A percentile compares a stretch with the other conserved stretches of the same genome.
Conservation (phyloP, 2,329 filamentous ascomycete species). For the Botrytis deweyae region DNA sequence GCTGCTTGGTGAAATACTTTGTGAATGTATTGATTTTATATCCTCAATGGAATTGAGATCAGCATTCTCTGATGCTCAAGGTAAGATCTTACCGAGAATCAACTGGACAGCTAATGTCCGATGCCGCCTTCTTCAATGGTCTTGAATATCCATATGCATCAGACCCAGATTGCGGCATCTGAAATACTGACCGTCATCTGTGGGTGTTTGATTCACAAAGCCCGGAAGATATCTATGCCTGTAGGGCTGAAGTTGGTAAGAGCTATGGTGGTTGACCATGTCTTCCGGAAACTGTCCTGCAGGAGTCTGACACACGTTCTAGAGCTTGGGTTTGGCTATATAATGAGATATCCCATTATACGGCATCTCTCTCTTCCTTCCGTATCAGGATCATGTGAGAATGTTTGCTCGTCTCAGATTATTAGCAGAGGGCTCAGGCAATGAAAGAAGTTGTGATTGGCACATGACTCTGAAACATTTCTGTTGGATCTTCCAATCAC, state of each 20-base stretch:
- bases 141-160: not conserved
- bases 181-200: not conserved
- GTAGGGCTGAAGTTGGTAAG: not conserved
- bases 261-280: no score
- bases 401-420: no score
- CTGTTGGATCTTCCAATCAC: not conserved
- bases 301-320: not conserved
- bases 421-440: not conserved
- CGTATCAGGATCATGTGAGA: not conserved
- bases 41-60: not conserved
- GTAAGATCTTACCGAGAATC: not conserved
- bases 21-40: not conserved
- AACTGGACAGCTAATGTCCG: not conserved
- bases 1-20: not conserved
- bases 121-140: not conserved
- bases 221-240: not conserved
- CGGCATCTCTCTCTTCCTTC: not conserved
- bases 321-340: not conserved
- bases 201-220: not conserved
- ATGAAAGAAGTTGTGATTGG: not conserved
- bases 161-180: not conserved
- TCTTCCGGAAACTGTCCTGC: not conserved
- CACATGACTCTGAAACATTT: not conserved
- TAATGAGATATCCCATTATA: not conserved
- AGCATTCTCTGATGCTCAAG: not conserved